phyloP scores from a whole-genome alignment of 23 red algal species.

The Gracilaria caudata region DNA sequence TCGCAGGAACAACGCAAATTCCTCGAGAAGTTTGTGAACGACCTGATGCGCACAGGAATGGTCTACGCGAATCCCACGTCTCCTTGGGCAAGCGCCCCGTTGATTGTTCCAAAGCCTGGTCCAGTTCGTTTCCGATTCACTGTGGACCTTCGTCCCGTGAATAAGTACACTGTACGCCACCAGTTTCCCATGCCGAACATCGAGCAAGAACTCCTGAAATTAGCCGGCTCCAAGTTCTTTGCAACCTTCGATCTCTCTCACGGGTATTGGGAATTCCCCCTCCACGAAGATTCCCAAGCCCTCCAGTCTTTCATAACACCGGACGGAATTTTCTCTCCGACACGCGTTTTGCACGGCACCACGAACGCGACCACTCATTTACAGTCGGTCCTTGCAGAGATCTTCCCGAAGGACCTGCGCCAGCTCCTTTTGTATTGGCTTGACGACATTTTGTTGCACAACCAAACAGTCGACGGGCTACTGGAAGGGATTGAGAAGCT shows the following conservation, averaged over 20 bases:
- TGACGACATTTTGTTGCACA: neutral
- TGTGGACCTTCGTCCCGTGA: neutral
- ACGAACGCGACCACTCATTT: constrained; percentile 35
- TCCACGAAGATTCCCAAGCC: neutral
- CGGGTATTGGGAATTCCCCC: neutral
- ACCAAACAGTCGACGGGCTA: neutral
- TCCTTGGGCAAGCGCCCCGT: neutral
- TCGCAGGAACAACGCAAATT: neutral
- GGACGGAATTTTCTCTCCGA: neutral
- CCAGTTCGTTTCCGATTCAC: neutral
- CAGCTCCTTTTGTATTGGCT: neutral
- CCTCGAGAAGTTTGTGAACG: neutral
- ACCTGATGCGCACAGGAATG: neutral
- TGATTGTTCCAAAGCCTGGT: neutral
- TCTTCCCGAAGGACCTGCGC: neutral
- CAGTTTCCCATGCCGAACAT: neutral
- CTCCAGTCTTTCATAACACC: constrained; percentile 2
- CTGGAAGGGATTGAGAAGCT: neutral
- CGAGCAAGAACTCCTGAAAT: neutral
- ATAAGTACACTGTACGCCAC: neutral
- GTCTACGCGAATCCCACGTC: neutral
- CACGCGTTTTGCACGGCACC: constrained; percentile 13
- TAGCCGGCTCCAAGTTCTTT: neutral
- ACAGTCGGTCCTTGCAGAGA: neutral
- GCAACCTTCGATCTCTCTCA: neutral